A percentile compares a stretch with the other conserved stretches of the same genome.
Evolutionary conservation across 1,284 basidiomycete genomes (phyloP).

Genomic region (Sutorius eximius): DNA sequence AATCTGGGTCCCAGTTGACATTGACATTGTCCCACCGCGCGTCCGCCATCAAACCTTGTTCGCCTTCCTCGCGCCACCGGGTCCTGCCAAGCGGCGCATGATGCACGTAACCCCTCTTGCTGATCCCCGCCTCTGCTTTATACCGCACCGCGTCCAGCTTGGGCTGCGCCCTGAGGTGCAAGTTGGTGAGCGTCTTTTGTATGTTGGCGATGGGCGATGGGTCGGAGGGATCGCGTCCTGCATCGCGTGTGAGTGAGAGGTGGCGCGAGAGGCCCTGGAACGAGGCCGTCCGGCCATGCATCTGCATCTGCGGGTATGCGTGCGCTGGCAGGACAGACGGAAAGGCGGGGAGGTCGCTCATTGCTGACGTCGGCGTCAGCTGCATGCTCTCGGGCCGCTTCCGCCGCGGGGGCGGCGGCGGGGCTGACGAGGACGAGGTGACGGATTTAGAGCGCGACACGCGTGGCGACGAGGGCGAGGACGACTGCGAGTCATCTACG

Average conservation of each 20-base stretch:
- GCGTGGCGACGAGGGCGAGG: constrained; percentile 38
- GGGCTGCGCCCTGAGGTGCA: constrained; percentile 49
- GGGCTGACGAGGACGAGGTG: constrained; percentile 43
- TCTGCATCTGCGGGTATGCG: neutral
- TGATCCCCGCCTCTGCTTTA: constrained; percentile 69
- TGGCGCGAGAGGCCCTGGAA: constrained; percentile 40
- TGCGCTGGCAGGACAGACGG: neutral
- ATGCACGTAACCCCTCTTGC: constrained; percentile 55
- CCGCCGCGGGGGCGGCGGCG: constrained; percentile 45
- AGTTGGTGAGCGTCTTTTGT: constrained; percentile 46
- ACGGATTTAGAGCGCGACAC: constrained; percentile 57
- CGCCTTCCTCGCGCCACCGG: constrained; percentile 31
- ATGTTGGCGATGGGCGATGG: constrained; percentile 40
- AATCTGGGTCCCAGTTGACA: constrained; percentile 27
- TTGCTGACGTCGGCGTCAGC: constrained; percentile 35
- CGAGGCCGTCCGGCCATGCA: constrained; percentile 23
- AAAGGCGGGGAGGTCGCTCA: constrained; percentile 10
- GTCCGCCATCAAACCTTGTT: constrained; percentile 38
- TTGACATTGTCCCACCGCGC: constrained; percentile 23
- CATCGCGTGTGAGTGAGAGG: constrained; percentile 33
- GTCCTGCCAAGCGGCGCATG: constrained; percentile 25
- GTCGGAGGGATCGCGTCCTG: constrained; percentile 18
- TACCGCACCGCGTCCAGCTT: constrained; percentile 57
- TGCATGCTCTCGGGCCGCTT: constrained; percentile 67
- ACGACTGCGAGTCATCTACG: constrained; percentile 28